Evolutionary conservation across 441 rosid genomes (phyloP), one percentile per base, ranked within the genome.

Genomic region (Pelargonium myrrhifolium): DNA sequence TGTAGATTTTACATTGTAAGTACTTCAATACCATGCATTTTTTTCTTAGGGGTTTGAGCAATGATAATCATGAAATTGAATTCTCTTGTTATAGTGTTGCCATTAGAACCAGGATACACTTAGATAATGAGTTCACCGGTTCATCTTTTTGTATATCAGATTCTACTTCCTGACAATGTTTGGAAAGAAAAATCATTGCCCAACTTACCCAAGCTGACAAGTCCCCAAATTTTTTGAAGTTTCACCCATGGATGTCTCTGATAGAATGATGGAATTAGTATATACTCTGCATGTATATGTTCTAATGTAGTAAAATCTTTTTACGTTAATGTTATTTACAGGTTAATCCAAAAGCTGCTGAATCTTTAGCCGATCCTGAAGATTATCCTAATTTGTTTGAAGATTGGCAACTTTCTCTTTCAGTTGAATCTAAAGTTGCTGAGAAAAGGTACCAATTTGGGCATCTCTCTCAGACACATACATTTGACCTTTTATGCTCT

Each of bases 311-410:
- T 28, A 49, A n/a, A 47, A 15, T 12, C 18, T 12, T 47, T 26
- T 56, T 6, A 14, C 9, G 58, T 26, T 56, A 15, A 74, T 55
- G 40, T 65, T 43, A 42, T 76, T 28, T 75, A 73, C 77, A 95
- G 99, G 85, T 92, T 73, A 94, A 91, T 78, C 89, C 96, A 61
- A 95, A 90, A 83, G 98, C 99, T 64, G 99, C 99, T 35, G 99
- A 95, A 74, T 92, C 98, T 69, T 80, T 94, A 84, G 98, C 99
- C 7, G 98, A 94, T 85, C 98, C 99, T 58, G 88, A 81, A 75
- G 99, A 94, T 81, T 92, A 94, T 76, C 83, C 98, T 17, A 94
- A 92, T 85, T 49, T 94, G 80, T 94, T 92, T 81, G 99, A 93
- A 71, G 97, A 94, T 78, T 92, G 98, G 99, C 94, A 94, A 81